Evolutionary conservation across 208 protist genomes (phyloP), one percentile per base, ranked within the genome.

Genomic region (Trypanosomatidae sp.): DNA sequence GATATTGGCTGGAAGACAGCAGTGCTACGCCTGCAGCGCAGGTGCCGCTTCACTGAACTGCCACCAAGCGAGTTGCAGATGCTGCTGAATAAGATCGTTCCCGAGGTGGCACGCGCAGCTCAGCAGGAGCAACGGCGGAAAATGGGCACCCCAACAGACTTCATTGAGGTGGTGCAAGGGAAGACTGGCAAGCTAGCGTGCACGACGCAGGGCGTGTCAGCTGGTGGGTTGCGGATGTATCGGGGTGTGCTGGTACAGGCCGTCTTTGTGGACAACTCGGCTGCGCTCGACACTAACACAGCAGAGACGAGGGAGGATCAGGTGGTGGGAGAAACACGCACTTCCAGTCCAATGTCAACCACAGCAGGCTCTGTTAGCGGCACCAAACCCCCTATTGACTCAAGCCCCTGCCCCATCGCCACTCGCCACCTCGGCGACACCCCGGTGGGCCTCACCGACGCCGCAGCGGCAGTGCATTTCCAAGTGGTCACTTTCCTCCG

Each of bases 1-100:
- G 92, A 97, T 71, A 58, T 94, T 13, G 90, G 89, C 62, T 97
- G 92, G 92, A 73, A 76, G 28, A 59, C 19, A 33, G 91, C 85
- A 56, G 86, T 87, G 77, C 71, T 96, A 22, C 84, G 82, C 7
- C 76, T 85, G 44, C 15, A 80, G 22, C 74, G 81, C 15, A 73
- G 84, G 13, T 67, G 66, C 47, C 41, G 49, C 58, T 88, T 85
- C 66, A 49, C 81, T 13, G 73, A 87, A 13, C 60, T 96, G 44
- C 58, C 80, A 0, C 62, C 90, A 9, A 36, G 13, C 3, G 80
- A 89, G 62, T 62, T 95, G 17, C 90, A 96, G 77, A 77, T 86
- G 71, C 58, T 94, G 30, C 59, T 91, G 36, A 96, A 95, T 71
- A 89, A 90, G 58, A 91, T 96, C 66, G 74, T 92, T 12, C 39